Conservation (phyloP, 2,329 filamentous ascomycete species). For the Alternaria dauci region DNA sequence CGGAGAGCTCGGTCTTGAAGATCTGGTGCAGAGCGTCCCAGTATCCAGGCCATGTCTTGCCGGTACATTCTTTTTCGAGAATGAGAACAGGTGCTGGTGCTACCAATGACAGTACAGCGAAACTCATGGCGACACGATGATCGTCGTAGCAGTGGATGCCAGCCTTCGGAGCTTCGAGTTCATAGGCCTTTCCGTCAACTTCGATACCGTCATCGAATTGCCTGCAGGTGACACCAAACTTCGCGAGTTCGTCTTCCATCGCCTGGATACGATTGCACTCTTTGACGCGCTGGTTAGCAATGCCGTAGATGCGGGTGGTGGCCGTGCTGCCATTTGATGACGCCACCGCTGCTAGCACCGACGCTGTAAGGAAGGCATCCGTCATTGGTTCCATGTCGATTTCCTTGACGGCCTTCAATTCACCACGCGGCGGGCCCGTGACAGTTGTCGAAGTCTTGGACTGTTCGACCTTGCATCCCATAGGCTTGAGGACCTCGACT, state of each 20-base stretch:
- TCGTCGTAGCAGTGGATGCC: slow-evolving; percentile 95
- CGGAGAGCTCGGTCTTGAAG: slow-evolving; percentile 80
- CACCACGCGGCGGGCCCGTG: slow-evolving; percentile 80
- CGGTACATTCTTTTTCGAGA: slow-evolving; percentile 89
- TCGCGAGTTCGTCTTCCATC: slow-evolving; percentile 93
- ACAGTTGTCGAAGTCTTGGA: slow-evolving; percentile 88
- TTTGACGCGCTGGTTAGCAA: slow-evolving; percentile 97
- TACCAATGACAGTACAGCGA: slow-evolving; percentile 83
- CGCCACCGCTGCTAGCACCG: slow-evolving; percentile 89
- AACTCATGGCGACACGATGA: slow-evolving; percentile 97
- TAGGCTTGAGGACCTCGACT: slow-evolving; percentile 84
- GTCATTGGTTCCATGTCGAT: slow-evolving; percentile 99
- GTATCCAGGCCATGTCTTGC: slow-evolving; percentile 99
- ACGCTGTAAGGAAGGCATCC: slow-evolving; percentile 95
- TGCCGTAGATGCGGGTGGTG: slow-evolving; percentile 87
- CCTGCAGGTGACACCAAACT: slow-evolving; percentile 86
- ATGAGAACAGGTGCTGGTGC: slow-evolving; percentile 77
- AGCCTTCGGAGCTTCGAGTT: slow-evolving; percentile 60
- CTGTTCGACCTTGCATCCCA: slow-evolving; percentile 93
- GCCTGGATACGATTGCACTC: slow-evolving; percentile 96
- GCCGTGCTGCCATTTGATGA: slow-evolving; percentile 68
- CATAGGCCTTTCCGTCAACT: slow-evolving; percentile 65
- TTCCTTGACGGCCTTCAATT: slow-evolving; percentile 76
- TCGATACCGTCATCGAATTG: slow-evolving; percentile 97
- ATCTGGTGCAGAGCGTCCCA: slow-evolving; percentile 87